These are phyloP conservation scores for Chondrostereum purpureum DNA, from an alignment of 1,284 basidiomycete species.

Conservation along the genomic window DNA sequence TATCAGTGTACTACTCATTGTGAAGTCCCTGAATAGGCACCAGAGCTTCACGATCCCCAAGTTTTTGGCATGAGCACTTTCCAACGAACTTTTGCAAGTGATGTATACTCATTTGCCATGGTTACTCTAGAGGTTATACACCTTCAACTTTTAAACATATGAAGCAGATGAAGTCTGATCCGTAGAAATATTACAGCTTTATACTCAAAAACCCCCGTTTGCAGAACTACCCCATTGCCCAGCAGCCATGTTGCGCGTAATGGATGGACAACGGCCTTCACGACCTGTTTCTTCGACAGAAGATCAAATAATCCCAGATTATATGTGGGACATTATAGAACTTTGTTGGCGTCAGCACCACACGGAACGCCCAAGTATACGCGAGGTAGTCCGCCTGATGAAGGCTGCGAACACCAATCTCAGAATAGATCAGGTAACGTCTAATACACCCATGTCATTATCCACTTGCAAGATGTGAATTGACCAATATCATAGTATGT, in stretches of 20 bases:
- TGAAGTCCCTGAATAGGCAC: constrained; percentile 4
- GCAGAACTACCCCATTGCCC: not conserved
- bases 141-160: too few species aligned
- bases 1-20: not conserved
- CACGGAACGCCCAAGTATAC: not conserved
- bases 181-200: too few species aligned
- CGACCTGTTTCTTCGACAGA: not conserved
- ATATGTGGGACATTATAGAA: not conserved
- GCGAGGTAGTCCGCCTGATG: not conserved
- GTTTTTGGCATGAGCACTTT: constrained; percentile 17
- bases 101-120: constrained; percentile 23
- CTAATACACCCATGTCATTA: too few species aligned
- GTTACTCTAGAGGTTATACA: constrained; percentile 23
- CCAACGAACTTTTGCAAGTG: constrained; percentile 18
- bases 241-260: not conserved
- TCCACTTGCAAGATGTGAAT: too few species aligned
- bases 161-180: too few species aligned
- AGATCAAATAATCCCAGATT: constrained; percentile 1
- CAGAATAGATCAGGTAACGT: not conserved
- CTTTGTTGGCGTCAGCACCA: not conserved
- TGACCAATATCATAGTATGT: too few species aligned
- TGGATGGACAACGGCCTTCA: not conserved
- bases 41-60: constrained; percentile 19
- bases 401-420: too few species aligned
- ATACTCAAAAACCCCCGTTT: not conserved